Base-by-base conservation (phyloP, 2,329 filamentous ascomycete species). In the Xylariaceae sp. region DNA sequence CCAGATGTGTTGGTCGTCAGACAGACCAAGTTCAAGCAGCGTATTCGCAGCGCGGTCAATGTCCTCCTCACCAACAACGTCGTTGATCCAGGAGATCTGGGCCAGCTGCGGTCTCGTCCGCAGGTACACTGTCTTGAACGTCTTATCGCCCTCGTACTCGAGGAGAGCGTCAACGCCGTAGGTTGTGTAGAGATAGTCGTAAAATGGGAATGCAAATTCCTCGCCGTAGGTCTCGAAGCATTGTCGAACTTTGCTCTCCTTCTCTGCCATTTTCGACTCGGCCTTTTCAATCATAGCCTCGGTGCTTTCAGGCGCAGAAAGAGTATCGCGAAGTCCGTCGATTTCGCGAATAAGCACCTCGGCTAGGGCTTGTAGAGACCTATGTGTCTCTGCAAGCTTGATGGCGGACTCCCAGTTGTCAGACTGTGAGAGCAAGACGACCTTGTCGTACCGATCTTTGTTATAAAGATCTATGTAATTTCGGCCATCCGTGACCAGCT, bases 41-140 rank as follows among this genome's bases (percentile, higher is more conserved):
- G 87, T 88, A 48, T 84, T 77, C 4, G 88, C 87, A 9, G 93
- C 92, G 58, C 84, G 82, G 10, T 83, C 78, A 63, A 91, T 91
- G 67, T 96, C 86, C 60, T 86, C 81, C 70, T 94, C 89, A 23
- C 83, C 82, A 61, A 86, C 80, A 6, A 97, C 82, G 71, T 97
- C 92, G 71, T 99, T 95, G 76, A 99, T 96, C 94, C 94, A 99
- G 53, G 88, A 87, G 50, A 99, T 80, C 67, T 90, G 90, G 34
- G 88, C 87, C 62, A 91, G 85, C 62, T 86, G 81, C 0, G 86
- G 82, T 64, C 86, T 84, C 57, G 84, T 86, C 48, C 89, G 85
- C 52, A 99, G 79, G 68, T 92, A 99, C 55, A 81, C 80, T 0
- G 91, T 96, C 57, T 96, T 82, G 68, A 86, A 88, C 54, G 83